These are phyloP conservation scores for Hirschioporus abietinus DNA, from an alignment of 768 basidiomycete species.

Conservation along the genomic window DNA sequence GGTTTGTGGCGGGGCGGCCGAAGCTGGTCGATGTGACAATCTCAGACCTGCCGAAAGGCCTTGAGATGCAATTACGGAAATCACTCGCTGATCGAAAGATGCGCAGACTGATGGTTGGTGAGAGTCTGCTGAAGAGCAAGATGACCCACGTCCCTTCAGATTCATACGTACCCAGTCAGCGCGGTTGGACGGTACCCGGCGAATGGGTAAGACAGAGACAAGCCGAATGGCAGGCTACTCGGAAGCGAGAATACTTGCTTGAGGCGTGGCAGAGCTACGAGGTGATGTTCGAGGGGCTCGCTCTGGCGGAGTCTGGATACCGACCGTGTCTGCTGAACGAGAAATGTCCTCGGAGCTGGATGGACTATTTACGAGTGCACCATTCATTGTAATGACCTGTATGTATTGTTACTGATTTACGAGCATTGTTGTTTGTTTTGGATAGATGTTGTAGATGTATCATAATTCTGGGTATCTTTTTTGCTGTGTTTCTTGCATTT, in stretches of 20 bases:
- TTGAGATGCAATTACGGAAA: background rate
- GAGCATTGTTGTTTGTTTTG: background rate
- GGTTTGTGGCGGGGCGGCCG: constrained; percentile 6
- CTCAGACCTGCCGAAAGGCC: constrained; percentile 7
- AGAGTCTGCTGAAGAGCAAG: background rate
- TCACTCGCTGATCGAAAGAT: constrained; percentile 2
- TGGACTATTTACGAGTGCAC: constrained; percentile 4
- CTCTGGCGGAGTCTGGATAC: constrained; percentile 8
- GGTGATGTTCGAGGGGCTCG: constrained; percentile 10
- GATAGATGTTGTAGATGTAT: background rate
- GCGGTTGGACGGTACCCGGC: background rate
- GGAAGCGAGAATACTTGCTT: constrained; percentile 9
- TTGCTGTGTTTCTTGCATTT: background rate
- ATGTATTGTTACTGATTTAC: background rate
- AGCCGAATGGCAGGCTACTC: constrained; percentile 8
- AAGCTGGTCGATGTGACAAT: constrained; percentile 8
- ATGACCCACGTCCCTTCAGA: constrained; percentile 4
- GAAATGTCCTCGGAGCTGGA: constrained; percentile 2
- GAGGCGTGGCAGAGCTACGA: constrained; percentile 9
- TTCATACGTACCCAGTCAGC: background rate
- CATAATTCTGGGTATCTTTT: background rate
- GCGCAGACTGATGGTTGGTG: constrained; percentile 4
- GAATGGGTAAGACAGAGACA: background rate
- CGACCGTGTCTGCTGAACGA: constrained; percentile 8
- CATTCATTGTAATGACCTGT: background rate